phyloP scores from a whole-genome alignment of 345 rosid genomes.

The Eutrema heterophyllum region DNA sequence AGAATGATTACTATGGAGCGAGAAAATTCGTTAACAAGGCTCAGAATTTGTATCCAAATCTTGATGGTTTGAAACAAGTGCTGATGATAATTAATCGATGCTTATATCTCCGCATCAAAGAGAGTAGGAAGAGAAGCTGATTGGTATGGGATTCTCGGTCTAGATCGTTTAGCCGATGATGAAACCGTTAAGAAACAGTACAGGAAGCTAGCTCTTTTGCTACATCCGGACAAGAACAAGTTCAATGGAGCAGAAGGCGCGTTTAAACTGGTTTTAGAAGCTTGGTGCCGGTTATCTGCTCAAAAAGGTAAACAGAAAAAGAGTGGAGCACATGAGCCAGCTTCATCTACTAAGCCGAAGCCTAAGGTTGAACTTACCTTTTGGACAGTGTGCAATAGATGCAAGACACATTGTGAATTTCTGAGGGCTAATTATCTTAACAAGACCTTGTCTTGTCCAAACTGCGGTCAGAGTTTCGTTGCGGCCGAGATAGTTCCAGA shows the following conservation, averaged over 20 bases:
- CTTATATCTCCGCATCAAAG: background rate
- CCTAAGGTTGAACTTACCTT: conserved; percentile 33
- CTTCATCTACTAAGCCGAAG: background rate
- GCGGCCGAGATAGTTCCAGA: conserved; percentile 42
- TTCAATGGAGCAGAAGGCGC: conserved; percentile 76
- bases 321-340: conserved; percentile 4
- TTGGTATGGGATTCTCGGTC: conserved; percentile 68
- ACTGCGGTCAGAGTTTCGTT: conserved; percentile 49
- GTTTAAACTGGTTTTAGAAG: conserved; percentile 61
- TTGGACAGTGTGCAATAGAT: conserved; percentile 68
- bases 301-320: conserved; percentile 32
- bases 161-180: conserved; percentile 55
- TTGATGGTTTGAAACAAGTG: background rate
- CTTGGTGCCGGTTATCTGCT: conserved; percentile 62
- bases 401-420: conserved; percentile 65
- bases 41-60: conserved; percentile 22
- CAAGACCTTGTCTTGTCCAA: conserved; percentile 61
- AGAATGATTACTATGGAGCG: background rate
- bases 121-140: conserved; percentile 36
- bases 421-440: conserved; percentile 50
- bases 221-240: conserved; percentile 88
- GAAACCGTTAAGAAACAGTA: conserved; percentile 56
- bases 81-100: background rate
- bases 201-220: conserved; percentile 55
- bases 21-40: background rate